Percentiles rank a stretch among this genome's conserved stretches.
These are phyloP conservation scores for Epichloe amarillans DNA, from an alignment of 2,329 filamentous ascomycete genomes.

Conservation along the genomic window DNA sequence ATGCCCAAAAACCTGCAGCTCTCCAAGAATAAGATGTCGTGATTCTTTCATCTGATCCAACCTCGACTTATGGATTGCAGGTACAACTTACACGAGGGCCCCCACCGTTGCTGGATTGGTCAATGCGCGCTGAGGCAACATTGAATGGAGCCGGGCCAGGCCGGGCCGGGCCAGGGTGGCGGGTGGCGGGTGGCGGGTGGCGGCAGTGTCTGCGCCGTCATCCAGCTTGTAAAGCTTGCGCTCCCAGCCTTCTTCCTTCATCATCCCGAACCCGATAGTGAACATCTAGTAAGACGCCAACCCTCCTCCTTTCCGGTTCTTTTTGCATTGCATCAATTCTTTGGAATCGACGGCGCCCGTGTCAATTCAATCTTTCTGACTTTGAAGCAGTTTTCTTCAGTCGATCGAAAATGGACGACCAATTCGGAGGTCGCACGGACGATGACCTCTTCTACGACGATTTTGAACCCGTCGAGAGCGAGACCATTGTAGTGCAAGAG, in stretches of 20 bases:
- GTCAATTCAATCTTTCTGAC: not conserved
- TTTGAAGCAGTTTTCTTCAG: not conserved
- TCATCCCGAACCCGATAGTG: not conserved
- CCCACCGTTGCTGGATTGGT: no score
- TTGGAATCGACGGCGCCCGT: not conserved
- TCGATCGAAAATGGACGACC: conserved; percentile 37
- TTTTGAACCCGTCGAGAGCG: conserved; percentile 39
- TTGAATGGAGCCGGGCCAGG: no score
- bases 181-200: no score
- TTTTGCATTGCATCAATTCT: not conserved
- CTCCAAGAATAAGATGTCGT: no score
- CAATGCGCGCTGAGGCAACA: no score
- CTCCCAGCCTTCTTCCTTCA: not conserved
- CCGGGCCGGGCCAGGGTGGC: no score
- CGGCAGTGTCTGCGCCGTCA: no score
- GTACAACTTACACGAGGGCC: no score
- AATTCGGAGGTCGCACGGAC: conserved; percentile 47
- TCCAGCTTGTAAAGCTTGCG: no score
- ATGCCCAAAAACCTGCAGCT: no score
- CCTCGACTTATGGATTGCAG: no score
- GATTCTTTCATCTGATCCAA: no score
- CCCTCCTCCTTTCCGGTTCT: not conserved
- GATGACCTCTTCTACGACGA: conserved; percentile 51
- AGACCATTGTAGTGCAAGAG: conserved; percentile 16
- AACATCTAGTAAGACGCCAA: not conserved